Conservation (phyloP, 805 yeast genomes). For the Brettanomyces nanus region DNA sequence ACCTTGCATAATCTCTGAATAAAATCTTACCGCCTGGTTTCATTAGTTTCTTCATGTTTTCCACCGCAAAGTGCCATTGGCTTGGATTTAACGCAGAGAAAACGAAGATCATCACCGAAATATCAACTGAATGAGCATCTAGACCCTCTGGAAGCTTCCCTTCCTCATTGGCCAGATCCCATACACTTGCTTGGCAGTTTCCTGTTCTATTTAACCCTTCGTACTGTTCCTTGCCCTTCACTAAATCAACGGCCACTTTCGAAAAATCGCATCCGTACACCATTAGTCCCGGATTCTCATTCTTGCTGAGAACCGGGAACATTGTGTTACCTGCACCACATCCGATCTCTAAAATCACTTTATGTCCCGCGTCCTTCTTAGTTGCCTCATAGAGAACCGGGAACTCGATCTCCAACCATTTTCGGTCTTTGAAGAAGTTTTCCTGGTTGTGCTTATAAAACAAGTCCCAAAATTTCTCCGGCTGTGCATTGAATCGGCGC, state of each 20-base stretch:
- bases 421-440: slow-evolving; percentile 92
- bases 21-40: slow-evolving; percentile 91
- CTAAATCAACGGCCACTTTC: slow-evolving; percentile 81
- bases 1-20: slow-evolving; percentile 91
- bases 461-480: slow-evolving; percentile 92
- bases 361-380: slow-evolving; percentile 58
- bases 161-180: slow-evolving; percentile 85
- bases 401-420: slow-evolving; percentile 93
- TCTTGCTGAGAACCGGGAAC: slow-evolving; percentile 80
- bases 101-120: slow-evolving; percentile 91
- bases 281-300: slow-evolving; percentile 66
- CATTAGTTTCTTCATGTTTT: slow-evolving; percentile 59
- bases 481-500: slow-evolving; percentile 67
- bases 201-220: slow-evolving; percentile 24
- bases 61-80: slow-evolving; percentile 81
- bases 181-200: slow-evolving; percentile 72
- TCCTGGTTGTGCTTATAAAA: slow-evolving; percentile 87
- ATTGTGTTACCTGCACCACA: slow-evolving; percentile 98
- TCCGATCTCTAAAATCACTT: slow-evolving; percentile 81
- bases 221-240: slow-evolving; percentile 55
- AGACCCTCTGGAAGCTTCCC: slow-evolving; percentile 77
- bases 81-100: slow-evolving; percentile 86
- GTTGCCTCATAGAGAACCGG: slow-evolving; percentile 79
- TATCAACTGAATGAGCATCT: slow-evolving; percentile 74
- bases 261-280: slow-evolving; percentile 88